Conservation (phyloP, 192 early-diverging fungal species). For the Cetraspora pellucida region DNA sequence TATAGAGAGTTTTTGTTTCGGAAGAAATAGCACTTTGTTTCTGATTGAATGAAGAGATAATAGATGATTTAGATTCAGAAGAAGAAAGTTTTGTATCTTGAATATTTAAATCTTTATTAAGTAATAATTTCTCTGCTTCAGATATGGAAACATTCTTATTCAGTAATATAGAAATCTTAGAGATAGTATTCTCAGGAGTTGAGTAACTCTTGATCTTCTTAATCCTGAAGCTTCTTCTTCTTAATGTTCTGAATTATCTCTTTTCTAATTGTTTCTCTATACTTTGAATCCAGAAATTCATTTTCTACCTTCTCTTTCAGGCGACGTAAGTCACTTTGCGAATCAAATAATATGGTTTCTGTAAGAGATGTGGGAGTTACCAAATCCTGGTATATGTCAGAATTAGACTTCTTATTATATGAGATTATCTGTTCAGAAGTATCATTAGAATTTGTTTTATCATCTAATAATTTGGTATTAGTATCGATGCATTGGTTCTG, state of each 20-base stretch:
- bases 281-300: conserved; percentile 5
- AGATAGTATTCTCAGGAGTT: conserved; percentile 18
- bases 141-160: conserved; percentile 24
- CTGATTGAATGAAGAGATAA: conserved; percentile 28
- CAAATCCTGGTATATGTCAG: too few relatives aligned
- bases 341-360: conserved; percentile 22
- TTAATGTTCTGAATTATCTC: conserved; percentile 7
- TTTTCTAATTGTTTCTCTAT: conserved; percentile 5
- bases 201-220: conserved; percentile 28
- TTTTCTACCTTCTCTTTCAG: conserved; percentile 18
- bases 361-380: not conserved
- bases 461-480: too few relatives aligned
- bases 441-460: too few relatives aligned
- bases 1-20: conserved; percentile 11
- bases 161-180: conserved; percentile 21
- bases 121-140: conserved; percentile 21
- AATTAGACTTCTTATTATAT: too few relatives aligned
- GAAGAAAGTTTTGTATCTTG: conserved; percentile 27
- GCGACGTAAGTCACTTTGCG: too few relatives aligned
- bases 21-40: conserved; percentile 27
- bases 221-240: conserved; percentile 9
- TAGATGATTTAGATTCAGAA: conserved; percentile 30
- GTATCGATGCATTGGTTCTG: too few relatives aligned
- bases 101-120: conserved; percentile 28
- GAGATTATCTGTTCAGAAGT: too few relatives aligned